Base-by-base conservation (phyloP, 2,329 filamentous ascomycete species). In the Sclerotinia trifoliorum region DNA sequence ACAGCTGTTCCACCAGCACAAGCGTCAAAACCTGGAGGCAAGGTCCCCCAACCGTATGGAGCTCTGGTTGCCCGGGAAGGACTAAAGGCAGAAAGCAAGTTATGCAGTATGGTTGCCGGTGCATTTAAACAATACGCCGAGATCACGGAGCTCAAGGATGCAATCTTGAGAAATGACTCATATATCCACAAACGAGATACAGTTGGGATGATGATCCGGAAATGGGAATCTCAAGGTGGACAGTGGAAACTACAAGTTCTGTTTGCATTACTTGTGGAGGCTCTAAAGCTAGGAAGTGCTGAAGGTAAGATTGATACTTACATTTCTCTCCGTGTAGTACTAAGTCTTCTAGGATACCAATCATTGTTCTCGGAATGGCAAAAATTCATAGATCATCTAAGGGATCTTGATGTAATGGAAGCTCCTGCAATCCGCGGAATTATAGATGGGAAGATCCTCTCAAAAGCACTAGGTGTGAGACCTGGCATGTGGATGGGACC, bases 401-500 rank as follows among this genome's bases (percentile, higher is more conserved):
- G 80, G 78, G 82, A 54, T 57, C 77, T 89, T 46, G 83, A 88
- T 69, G 78, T 89, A 13, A 81, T 86, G 74, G 83, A 88, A 64
- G 86, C 83, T 0, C 82, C 86, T 1, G 81, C 84, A 2, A 77
- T 90, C 48, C 88, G 86, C 73, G 84, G 85, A 6, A 80, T 92
- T 32, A 82, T 96, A 46, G 91, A 96, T 75, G 94, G 95, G 21
- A 90, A 86, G 51, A 82, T 89, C 65, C 84, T 98, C 26, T 86
- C 88, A 24, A 84, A 88, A 70, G 87, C 86, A 5, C 82, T 98
- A 4, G 81, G 80, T 24, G 80, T 85, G n/a, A 88, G 87, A 71
- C 89, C 91, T 0, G 93, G 92, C 0, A 88, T 83, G n/a, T 98
- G 94, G 94, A 90, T 96, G 84, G 87, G 87, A 66, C 83, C 84